A percentile compares a stretch with the other conserved stretches of the same genome.
Evolutionary conservation across 2,329 filamentous ascomycete genomes (phyloP).

Genomic region (Aspergillaceae sp.): DNA sequence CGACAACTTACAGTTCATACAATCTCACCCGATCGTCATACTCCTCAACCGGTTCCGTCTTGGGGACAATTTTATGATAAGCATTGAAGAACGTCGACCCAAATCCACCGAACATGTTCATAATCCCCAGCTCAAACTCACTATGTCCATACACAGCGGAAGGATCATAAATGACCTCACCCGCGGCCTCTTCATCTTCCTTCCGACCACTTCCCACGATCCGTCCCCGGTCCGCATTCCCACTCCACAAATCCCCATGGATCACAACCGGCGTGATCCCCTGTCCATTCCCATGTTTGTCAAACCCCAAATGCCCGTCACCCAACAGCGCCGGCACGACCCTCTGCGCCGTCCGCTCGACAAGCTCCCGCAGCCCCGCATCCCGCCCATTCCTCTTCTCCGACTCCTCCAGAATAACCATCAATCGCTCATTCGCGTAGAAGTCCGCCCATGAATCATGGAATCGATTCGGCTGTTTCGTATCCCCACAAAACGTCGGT

Average conservation of each 20-base stretch:
- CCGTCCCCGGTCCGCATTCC: conserved; percentile 63
- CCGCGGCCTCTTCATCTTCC: conserved; percentile 42
- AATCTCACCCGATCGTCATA: conserved; percentile 74
- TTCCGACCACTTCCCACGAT: conserved; percentile 41
- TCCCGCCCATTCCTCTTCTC: conserved; percentile 58
- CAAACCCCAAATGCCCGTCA: conserved; percentile 53
- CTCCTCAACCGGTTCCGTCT: conserved; percentile 70
- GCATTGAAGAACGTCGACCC: conserved; percentile 62
- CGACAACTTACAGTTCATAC: conserved; percentile 65
- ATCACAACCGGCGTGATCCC: conserved; percentile 68
- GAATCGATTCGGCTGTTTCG: conserved; percentile 70
- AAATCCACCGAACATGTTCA: conserved; percentile 95
- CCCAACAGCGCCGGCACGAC: conserved; percentile 73
- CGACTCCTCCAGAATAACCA: conserved; percentile 53
- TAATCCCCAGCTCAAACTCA: conserved; percentile 88
- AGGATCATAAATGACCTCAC: conserved; percentile 76
- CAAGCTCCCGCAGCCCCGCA: conserved; percentile 50
- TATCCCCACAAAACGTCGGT: conserved; percentile 78
- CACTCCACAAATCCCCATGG: conserved; percentile 91
- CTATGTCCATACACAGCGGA: conserved; percentile 74
- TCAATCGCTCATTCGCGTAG: conserved; percentile 67
- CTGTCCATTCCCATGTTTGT: conserved; percentile 35
- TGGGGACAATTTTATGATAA: conserved; percentile 67
- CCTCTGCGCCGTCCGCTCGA: conserved; percentile 53
- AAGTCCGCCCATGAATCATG: conserved; percentile 72